phyloP scores from a whole-genome alignment of 2,329 filamentous ascomycete genomes.

The Colletotrichum phormii region DNA sequence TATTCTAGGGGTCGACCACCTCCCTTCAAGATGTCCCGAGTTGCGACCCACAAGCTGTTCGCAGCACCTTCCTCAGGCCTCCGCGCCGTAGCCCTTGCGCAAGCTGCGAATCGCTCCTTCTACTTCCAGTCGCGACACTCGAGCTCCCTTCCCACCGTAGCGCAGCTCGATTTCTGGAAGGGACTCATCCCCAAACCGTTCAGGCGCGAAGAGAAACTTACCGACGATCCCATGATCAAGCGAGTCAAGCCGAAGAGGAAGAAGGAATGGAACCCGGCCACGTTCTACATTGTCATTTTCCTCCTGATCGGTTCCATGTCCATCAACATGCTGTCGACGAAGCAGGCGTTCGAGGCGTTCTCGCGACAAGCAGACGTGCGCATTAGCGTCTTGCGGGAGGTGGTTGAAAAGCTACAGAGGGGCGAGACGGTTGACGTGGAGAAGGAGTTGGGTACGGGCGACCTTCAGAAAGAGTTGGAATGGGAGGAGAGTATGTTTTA shows the following conservation, averaged over 20 bases:
- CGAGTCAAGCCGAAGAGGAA: slow-evolving; percentile 56
- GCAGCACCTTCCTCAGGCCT: slow-evolving; percentile 13
- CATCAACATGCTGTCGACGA: slow-evolving; percentile 88
- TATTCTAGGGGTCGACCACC: neutral
- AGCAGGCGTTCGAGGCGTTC: slow-evolving; percentile 79
- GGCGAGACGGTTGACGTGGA: slow-evolving; percentile 89
- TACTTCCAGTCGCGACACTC: slow-evolving; percentile 41
- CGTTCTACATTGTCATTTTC: slow-evolving; percentile 85
- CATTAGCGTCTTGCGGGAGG: slow-evolving; percentile 80
- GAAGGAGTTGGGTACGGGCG: slow-evolving; percentile 81
- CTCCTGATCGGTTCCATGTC: slow-evolving; percentile 94
- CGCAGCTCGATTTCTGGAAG: slow-evolving; percentile 74
- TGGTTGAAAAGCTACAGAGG: slow-evolving; percentile 75
- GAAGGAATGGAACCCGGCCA: slow-evolving; percentile 83
- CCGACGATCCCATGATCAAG: slow-evolving; percentile 45
- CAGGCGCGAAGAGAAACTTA: slow-evolving; percentile 54
- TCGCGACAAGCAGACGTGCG: slow-evolving; percentile 82
- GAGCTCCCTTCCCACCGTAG: slow-evolving; percentile 62
- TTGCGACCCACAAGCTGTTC: neutral
- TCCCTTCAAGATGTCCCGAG: slow-evolving; percentile 24
- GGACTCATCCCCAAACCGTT: slow-evolving; percentile 76
- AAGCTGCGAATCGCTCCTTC: slow-evolving; percentile 15
- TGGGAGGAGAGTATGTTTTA: slow-evolving; percentile 83
- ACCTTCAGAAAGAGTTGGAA: slow-evolving; percentile 78
- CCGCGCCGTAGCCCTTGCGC: slow-evolving; percentile 5